These are phyloP conservation scores for Ascodesmis nigricans DNA, from an alignment of 495 filamentous ascomycete genomes.

Conservation along the genomic window DNA sequence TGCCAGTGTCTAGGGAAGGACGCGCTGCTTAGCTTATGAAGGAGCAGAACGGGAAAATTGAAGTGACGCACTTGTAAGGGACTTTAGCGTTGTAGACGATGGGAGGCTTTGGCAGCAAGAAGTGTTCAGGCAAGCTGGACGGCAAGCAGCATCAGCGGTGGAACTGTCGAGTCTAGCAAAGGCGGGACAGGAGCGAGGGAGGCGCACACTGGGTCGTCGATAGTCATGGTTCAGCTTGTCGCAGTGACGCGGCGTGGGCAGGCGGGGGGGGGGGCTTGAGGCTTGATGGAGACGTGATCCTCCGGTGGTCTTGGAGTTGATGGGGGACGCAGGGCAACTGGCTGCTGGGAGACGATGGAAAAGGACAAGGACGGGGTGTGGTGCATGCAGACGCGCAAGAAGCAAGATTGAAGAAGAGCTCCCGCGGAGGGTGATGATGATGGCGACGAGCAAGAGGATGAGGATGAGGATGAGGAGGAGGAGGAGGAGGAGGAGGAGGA, in stretches of 20 bases:
- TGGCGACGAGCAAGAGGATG: too few relatives aligned
- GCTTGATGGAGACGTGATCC: not conserved
- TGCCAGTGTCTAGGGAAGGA: slow-evolving; percentile 52
- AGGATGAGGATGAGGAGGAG: too few relatives aligned
- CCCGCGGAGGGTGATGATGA: too few relatives aligned
- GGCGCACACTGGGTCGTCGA: slow-evolving; percentile 19
- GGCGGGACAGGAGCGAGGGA: not conserved
- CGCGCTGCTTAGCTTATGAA: slow-evolving; percentile 3
- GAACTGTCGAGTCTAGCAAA: not conserved
- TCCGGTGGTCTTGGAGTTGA: slow-evolving; percentile 5
- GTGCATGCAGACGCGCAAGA: not conserved
- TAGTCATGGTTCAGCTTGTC: slow-evolving; percentile 19
- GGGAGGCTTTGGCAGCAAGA: slow-evolving; percentile 18
- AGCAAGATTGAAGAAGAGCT: too few relatives aligned
- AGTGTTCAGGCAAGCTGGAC: slow-evolving; percentile 14
- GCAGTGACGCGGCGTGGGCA: too few relatives aligned
- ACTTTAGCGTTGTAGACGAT: slow-evolving; percentile 22
- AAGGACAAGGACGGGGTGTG: slow-evolving; percentile 3
- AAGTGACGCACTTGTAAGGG: slow-evolving; percentile 22
- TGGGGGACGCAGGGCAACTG: slow-evolving; percentile 1
- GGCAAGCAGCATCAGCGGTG: slow-evolving; percentile 1
- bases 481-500: too few relatives aligned
- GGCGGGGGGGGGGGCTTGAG: slow-evolving; percentile 1
- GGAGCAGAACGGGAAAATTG: too few relatives aligned
- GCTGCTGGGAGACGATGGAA: slow-evolving; percentile 3